phyloP scores from a whole-genome alignment of 108 stramenopile genomes.

The Cylindrotheca closterium region DNA sequence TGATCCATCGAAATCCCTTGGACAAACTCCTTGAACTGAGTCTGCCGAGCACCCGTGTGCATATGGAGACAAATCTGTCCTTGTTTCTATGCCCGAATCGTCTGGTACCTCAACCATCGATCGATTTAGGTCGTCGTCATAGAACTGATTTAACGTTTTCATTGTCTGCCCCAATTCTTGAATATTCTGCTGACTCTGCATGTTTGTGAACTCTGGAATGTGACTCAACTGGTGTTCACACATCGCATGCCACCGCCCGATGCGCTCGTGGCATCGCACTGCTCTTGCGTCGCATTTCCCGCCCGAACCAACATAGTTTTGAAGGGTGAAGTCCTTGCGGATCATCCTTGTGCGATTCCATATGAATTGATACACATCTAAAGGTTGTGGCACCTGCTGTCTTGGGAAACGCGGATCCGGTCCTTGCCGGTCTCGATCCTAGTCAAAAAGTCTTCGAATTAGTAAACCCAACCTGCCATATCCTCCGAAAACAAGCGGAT shows the following conservation, averaged over 20 bases:
- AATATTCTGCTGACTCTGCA: constrained; percentile 89
- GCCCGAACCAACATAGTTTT: constrained; percentile 88
- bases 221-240: constrained; percentile 88
- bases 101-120: constrained; percentile 60
- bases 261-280: constrained; percentile 87
- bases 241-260: constrained; percentile 88
- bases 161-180: constrained; percentile 88
- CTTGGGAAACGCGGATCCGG: constrained; percentile 71
- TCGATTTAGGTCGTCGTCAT: constrained; percentile 77
- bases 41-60: constrained; percentile 64
- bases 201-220: constrained; percentile 73
- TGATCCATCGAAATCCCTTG: constrained; percentile 74
- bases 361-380: constrained; percentile 89
- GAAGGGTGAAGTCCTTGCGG: constrained; percentile 86
- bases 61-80: constrained; percentile 3
- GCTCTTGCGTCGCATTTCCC: constrained; percentile 81
- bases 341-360: constrained; percentile 90
- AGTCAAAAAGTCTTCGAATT: neutral
- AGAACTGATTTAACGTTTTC: constrained; percentile 84
- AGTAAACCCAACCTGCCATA: neutral
- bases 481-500: too few species aligned
- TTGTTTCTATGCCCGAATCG: constrained; percentile 34
- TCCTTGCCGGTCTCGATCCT: constrained; percentile 89
- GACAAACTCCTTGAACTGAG: constrained; percentile 59
- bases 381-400: constrained; percentile 51